These are phyloP conservation scores for Carex scoparia DNA, from an alignment of 176 grass and related monocot genomes.

Conservation along the genomic window DNA sequence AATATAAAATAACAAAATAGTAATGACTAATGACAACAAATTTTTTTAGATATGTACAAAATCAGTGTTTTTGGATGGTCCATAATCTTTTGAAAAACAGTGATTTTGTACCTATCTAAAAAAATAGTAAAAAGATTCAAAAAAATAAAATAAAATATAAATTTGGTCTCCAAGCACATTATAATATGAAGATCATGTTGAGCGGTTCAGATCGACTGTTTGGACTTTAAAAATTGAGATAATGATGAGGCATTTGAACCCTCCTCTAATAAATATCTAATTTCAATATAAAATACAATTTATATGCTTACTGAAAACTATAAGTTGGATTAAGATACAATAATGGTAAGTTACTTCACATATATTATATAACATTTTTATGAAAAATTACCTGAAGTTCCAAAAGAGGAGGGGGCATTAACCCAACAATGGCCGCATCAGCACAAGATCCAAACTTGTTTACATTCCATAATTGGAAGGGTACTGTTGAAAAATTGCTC, in stretches of 20 bases:
- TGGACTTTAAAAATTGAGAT: too few relatives aligned
- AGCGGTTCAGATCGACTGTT: too few relatives aligned
- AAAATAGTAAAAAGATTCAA: too few relatives aligned
- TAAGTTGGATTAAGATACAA: background rate
- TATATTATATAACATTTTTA: background rate
- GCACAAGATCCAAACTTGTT: slow-evolving; percentile 70
- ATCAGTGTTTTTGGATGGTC: too few relatives aligned
- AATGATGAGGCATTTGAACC: too few relatives aligned
- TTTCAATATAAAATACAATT: background rate
- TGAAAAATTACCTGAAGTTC: slow-evolving; percentile 67
- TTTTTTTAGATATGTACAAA: too few relatives aligned
- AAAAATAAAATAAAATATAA: too few relatives aligned
- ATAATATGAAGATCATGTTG: too few relatives aligned
- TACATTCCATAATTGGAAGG: slow-evolving; percentile 78
- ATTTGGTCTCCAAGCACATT: too few relatives aligned
- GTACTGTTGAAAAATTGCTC: slow-evolving; percentile 51
- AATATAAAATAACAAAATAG: background rate
- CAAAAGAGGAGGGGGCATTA: slow-evolving; percentile 85
- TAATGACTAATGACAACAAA: too few relatives aligned
- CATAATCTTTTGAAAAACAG: too few relatives aligned
- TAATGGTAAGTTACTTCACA: background rate
- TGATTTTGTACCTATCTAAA: too few relatives aligned
- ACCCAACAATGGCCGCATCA: slow-evolving; percentile 75
- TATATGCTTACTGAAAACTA: background rate
- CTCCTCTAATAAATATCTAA: background rate